Evolutionary conservation across 495 filamentous ascomycete genomes (phyloP).

Genomic region (Talaromyces stipitatus): DNA sequence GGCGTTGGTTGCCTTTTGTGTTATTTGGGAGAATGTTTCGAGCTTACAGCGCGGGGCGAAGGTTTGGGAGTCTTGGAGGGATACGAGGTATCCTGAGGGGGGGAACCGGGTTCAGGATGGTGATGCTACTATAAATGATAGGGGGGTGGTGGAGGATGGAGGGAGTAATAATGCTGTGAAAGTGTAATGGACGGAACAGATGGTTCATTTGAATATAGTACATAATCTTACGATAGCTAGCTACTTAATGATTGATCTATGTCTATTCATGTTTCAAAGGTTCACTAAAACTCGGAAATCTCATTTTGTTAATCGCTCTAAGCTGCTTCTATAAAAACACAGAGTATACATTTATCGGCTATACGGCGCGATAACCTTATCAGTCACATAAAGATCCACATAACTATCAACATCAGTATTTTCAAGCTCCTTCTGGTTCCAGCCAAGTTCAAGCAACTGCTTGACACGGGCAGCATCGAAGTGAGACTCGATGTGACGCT

Average conservation of each 20-base stretch:
- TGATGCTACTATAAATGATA: background rate
- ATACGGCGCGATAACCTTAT: constrained; percentile 36
- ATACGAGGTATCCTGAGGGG: constrained; percentile 23
- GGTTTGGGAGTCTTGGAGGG: constrained; percentile 26
- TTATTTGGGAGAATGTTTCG: constrained; percentile 27
- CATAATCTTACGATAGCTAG: too few species aligned
- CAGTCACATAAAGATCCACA: constrained; percentile 86
- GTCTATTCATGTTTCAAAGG: too few species aligned
- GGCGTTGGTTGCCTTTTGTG: constrained; percentile 23
- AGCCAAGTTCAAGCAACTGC: constrained; percentile 69
- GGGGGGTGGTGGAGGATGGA: background rate
- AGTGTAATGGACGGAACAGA: background rate
- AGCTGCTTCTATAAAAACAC: background rate
- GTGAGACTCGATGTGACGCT: constrained; percentile 81
- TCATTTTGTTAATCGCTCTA: background rate
- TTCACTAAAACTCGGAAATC: too few species aligned
- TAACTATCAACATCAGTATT: constrained; percentile 82
- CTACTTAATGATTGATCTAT: too few species aligned
- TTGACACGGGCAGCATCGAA: constrained; percentile 67
- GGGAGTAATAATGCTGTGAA: background rate
- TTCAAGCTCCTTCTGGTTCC: constrained; percentile 67
- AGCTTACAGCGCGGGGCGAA: constrained; percentile 19
- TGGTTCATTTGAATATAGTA: background rate
- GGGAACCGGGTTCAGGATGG: background rate
- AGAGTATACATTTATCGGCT: background rate